Evolutionary conservation across 768 basidiomycete species (phyloP).

Genomic region (Leccinum boreale): DNA sequence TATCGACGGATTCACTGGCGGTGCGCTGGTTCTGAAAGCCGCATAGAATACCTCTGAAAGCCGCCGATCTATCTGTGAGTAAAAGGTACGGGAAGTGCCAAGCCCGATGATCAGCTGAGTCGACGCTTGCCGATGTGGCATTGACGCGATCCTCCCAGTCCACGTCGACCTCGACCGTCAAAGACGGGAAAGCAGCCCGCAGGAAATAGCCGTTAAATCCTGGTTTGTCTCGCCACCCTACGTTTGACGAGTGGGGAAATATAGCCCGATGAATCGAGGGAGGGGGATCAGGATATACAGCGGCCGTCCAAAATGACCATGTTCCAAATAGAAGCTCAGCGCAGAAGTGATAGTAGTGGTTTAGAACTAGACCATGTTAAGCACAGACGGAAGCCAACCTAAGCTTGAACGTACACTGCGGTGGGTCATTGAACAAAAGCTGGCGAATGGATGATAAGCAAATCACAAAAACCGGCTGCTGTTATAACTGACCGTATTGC

Average conservation of each 20-base stretch:
- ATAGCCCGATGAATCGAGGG: conserved; percentile 67
- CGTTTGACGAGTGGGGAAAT: conserved; percentile 57
- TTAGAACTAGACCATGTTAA: conserved; percentile 45
- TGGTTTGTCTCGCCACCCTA: conserved; percentile 73
- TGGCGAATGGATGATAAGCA: conserved; percentile 20
- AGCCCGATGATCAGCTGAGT: conserved; percentile 40
- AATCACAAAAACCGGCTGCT: not conserved
- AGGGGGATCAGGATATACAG: conserved; percentile 35
- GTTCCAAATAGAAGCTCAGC: conserved; percentile 77
- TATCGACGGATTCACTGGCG: conserved; percentile 64
- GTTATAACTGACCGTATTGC: conserved; percentile 59
- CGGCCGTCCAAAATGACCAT: conserved; percentile 72
- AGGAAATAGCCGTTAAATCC: conserved; percentile 78
- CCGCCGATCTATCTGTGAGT: conserved; percentile 72
- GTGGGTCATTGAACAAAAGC: conserved; percentile 66
- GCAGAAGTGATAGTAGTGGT: conserved; percentile 85
- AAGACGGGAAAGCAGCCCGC: conserved; percentile 67
- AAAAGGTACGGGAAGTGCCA: conserved; percentile 73
- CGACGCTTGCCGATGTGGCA: conserved; percentile 19
- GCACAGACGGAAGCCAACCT: not conserved
- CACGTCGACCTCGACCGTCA: conserved; percentile 61
- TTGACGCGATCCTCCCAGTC: conserved; percentile 70
- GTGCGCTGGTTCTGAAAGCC: conserved; percentile 67
- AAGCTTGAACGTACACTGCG: conserved; percentile 44
- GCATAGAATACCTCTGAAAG: conserved; percentile 64